These are phyloP conservation scores for Fusarium tupiense DNA, from an alignment of 2,329 filamentous ascomycete species.

Conservation along the genomic window DNA sequence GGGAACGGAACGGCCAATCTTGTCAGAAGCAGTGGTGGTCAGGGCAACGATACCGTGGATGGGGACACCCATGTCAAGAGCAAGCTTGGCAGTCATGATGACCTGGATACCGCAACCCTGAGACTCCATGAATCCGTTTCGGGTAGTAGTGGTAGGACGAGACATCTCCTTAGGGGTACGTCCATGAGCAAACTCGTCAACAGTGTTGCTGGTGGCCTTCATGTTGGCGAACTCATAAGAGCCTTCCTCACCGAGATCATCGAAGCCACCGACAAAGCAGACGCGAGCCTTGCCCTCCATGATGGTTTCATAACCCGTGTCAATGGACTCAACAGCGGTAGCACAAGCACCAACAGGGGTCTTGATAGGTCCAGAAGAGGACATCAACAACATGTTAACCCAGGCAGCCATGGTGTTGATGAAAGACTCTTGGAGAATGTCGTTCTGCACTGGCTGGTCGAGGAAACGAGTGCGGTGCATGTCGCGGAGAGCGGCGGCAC, in stretches of 20 bases:
- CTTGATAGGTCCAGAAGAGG: constrained; percentile 97
- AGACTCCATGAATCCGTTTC: constrained; percentile 99
- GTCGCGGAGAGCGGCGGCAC: constrained; percentile 87
- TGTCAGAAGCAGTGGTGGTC: constrained; percentile 96
- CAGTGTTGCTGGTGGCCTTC: constrained; percentile 98
- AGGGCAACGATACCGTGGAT: constrained; percentile 95
- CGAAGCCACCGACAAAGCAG: constrained; percentile 97
- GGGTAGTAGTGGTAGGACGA: constrained; percentile 92
- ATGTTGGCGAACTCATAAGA: constrained; percentile 99
- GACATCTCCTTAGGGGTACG: constrained; percentile 98
- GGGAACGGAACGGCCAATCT: constrained; percentile 97
- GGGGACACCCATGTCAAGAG: constrained; percentile 97
- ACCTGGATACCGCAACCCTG: constrained; percentile 98
- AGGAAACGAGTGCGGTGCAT: constrained; percentile 99
- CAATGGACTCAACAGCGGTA: constrained; percentile 95
- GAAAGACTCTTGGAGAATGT: constrained; percentile 98
- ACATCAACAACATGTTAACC: constrained; percentile 99
- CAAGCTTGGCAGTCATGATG: constrained; percentile 97
- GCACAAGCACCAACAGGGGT: constrained; percentile 98
- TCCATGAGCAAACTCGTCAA: constrained; percentile 95
- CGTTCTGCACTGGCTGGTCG: constrained; percentile 97
- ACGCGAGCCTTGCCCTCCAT: constrained; percentile 97
- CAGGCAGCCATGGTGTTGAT: constrained; percentile 99
- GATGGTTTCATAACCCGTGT: constrained; percentile 98
- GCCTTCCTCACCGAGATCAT: constrained; percentile 99